Percentiles rank a stretch among this genome's conserved stretches.
phyloP scores from a whole-genome alignment of 345 rosid species.

The Gossypium turneri region DNA sequence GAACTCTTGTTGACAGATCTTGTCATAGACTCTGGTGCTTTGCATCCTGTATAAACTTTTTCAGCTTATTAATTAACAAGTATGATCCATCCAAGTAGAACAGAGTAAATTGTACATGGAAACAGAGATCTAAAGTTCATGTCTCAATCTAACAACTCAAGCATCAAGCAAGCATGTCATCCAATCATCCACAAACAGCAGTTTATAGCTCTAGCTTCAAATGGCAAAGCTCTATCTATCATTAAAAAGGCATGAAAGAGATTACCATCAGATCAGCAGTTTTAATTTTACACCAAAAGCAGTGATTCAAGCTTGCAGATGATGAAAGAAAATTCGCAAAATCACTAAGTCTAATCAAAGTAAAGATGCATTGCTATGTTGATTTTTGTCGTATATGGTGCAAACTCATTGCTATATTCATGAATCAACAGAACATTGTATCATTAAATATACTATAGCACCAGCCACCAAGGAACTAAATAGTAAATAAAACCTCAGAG shows the following conservation, averaged over 20 bases:
- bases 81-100: background rate
- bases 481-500: background rate
- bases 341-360: background rate
- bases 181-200: background rate
- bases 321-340: background rate
- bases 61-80: background rate
- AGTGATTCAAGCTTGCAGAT: background rate
- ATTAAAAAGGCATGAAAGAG: background rate
- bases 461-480: background rate
- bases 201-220: background rate
- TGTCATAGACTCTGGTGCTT: constrained; percentile 2
- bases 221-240: background rate
- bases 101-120: background rate
- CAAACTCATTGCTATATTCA: background rate
- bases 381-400: background rate
- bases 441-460: background rate
- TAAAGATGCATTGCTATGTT: background rate
- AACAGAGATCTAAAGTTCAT: background rate
- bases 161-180: background rate
- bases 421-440: background rate
- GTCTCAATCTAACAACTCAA: background rate
- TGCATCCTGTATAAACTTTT: background rate
- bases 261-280: background rate
- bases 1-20: background rate
- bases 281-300: background rate